Percentiles rank a stretch among this genome's conserved stretches.
Conservation (phyloP, 2,329 filamentous ascomycete species). For the Colletotrichum sp. region DNA sequence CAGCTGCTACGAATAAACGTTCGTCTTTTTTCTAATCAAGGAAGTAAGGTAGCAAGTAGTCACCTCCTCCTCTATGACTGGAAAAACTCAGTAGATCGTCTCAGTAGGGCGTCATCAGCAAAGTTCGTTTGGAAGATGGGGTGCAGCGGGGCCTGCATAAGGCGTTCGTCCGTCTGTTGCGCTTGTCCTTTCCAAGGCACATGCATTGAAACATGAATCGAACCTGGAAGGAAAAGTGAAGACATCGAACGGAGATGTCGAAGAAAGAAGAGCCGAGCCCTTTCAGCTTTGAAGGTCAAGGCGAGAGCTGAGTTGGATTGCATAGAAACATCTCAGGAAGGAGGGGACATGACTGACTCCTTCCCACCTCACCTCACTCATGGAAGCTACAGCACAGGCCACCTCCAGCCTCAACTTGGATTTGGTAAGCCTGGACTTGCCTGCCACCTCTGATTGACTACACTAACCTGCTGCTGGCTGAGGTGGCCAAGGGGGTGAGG, state of each 20-base stretch:
- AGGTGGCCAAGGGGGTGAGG: not conserved
- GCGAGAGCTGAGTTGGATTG: not conserved
- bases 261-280: not conserved
- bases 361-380: not conserved
- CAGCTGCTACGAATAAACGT: not conserved
- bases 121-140: not conserved
- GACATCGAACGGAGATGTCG: not conserved
- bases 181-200: not conserved
- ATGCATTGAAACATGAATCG: not conserved
- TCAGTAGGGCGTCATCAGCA: not conserved
- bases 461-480: not conserved
- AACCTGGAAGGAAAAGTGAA: not conserved
- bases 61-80: not conserved
- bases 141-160: not conserved
- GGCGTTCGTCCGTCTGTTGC: not conserved
- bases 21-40: not conserved
- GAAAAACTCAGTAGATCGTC: not conserved
- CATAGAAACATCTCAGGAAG: not conserved
- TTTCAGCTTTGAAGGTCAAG: conserved; percentile 1
- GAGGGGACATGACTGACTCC: not conserved
- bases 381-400: not conserved
- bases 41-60: too few relatives aligned
- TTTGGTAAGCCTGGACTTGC: not conserved
- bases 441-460: not conserved
- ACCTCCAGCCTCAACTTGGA: not conserved